phyloP scores from a whole-genome alignment of 2,329 filamentous ascomycete species.

The Drechslerella coelobrocha region DNA sequence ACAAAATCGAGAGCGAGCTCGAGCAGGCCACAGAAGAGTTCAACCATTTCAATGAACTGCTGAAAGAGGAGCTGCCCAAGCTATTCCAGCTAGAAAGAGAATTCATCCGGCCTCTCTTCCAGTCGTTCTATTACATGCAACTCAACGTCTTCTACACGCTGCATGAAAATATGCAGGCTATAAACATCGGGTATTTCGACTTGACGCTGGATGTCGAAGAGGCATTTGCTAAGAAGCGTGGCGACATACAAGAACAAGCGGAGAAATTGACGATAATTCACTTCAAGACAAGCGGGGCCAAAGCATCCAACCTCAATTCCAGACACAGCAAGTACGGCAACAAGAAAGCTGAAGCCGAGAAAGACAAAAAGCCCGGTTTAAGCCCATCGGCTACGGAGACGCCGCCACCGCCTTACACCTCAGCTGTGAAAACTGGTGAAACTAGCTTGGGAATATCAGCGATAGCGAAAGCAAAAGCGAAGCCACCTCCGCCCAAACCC shows the following conservation, averaged over 20 bases:
- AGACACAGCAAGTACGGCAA: conserved; percentile 62
- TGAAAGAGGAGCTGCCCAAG: conserved; percentile 94
- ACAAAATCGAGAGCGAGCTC: conserved; percentile 90
- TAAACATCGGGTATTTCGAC: conserved; percentile 98
- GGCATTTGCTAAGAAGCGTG: conserved; percentile 86
- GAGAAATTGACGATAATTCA: conserved; percentile 85
- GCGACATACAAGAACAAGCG: conserved; percentile 82
- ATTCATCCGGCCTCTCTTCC: conserved; percentile 96
- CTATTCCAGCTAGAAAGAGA: conserved; percentile 88
- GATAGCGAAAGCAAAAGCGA: conserved; percentile 71
- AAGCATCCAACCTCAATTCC: conserved; percentile 58
- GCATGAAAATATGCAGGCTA: conserved; percentile 95
- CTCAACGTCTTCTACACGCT: conserved; percentile 98
- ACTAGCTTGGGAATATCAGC: conserved; percentile 62
- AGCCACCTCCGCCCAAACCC: conserved; percentile 76
- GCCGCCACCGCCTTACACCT: conserved; percentile 76
- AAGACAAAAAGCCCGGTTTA: conserved; percentile 55
- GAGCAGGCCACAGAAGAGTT: conserved; percentile 93
- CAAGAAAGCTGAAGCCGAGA: conserved; percentile 54
- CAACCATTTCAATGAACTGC: conserved; percentile 95
- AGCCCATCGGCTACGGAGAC: conserved; percentile 63
- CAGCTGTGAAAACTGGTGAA: conserved; percentile 56
- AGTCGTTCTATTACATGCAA: conserved; percentile 99
- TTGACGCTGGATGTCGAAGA: conserved; percentile 88
- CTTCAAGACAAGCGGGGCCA: conserved; percentile 85